Evolutionary conservation across 2,329 filamentous ascomycete genomes (phyloP), one percentile per base, ranked within the genome.

Genomic region (Curvularia spicifera): DNA sequence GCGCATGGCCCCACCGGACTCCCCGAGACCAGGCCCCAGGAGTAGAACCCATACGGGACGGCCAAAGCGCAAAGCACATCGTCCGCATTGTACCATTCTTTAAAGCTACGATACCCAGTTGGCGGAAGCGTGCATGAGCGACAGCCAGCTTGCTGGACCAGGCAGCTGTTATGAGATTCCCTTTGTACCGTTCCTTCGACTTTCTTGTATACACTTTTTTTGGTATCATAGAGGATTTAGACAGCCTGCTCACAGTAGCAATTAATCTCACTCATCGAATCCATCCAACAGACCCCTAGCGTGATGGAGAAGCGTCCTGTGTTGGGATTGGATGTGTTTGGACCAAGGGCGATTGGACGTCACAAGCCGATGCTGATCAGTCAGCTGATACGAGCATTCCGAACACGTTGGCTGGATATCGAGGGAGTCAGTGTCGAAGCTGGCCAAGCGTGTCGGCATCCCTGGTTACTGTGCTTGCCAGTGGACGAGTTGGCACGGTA

Each of bases 51-150:
- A 56, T 48, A 54, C 47, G 6, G 54, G 45, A 53, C 55, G 49
- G 51, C 53, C 51, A 8, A 56, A 52, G 53, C 56, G 53, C 57
- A 62, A 59, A 46, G 61, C 52, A 18, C 60, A 67, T 50, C 59
- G 67, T 45, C 68, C 68, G 33, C 67, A 70, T 60, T 71, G 68
- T 59, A 67, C 68, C 26, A 70, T 71, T 57, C 66, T 71, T 64
- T 71, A 58, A 43, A 68, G 65, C 57, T 54, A 64, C 58, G 63
- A 69, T 68, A 66, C 64, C 67, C 66, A 57, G 61, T 56, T 29
- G 47, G 60, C 54, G 48, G 56, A 61, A 51, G 50, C 59, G 48
- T 60, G 50, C 47, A 60, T 53, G 53, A 53, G 56, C 64, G 57
- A 61, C 61, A 57, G 56, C 56, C 43, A 22, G 53, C 67, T 65